Base-by-base conservation (phyloP, 768 basidiomycete genomes). In the Fibroporia radiculosa region DNA sequence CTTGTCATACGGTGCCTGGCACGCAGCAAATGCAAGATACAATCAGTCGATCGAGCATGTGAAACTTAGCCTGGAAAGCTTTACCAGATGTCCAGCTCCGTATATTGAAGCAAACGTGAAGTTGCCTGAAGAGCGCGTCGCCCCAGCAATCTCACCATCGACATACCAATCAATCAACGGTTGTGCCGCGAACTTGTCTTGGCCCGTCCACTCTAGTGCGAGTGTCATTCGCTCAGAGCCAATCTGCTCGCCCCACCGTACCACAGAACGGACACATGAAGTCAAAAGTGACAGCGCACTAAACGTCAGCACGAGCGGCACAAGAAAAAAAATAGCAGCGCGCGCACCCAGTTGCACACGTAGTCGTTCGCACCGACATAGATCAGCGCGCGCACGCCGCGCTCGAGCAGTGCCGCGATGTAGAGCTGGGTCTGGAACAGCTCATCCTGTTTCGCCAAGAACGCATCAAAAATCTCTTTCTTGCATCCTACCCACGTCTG, bases 61-160 rank as follows among this genome's bases (percentile, higher is more conserved):
- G n/a, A n/a, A n/a, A n/a, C n/a, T n/a, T n/a, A n/a, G n/a, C n/a
- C n/a, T n/a, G n/a, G n/a, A n/a, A n/a, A n/a, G n/a, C n/a, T n/a
- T 42, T 31, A 81, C 82, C 81, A 83, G 82, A 65, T 88, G 85
- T n/a, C 85, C 85, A 14, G 82, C 84, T 8, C 70, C 80, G 31
- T 71, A 62, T 34, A 84, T 65, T 1, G 75, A 81, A 5, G 71
- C 74, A 58, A 78, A 84, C 10, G 79, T 83, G 42, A 90, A 61
- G 7, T 73, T 74, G 4, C 68, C 70, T 20, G 68, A 69, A 37
- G 65, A 69, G 53, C 78, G 73, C 27, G 74, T 76, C 51, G 66
- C 62, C 3, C 84, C 84, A 0, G 70, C 82, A 6, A 59, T 57
- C 40, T 70, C 56, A 1, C 74, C 78, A 37, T 73, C 65, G 13